Conservation (phyloP, 495 filamentous ascomycete genomes). For the Aspergillus nidulans region DNA sequence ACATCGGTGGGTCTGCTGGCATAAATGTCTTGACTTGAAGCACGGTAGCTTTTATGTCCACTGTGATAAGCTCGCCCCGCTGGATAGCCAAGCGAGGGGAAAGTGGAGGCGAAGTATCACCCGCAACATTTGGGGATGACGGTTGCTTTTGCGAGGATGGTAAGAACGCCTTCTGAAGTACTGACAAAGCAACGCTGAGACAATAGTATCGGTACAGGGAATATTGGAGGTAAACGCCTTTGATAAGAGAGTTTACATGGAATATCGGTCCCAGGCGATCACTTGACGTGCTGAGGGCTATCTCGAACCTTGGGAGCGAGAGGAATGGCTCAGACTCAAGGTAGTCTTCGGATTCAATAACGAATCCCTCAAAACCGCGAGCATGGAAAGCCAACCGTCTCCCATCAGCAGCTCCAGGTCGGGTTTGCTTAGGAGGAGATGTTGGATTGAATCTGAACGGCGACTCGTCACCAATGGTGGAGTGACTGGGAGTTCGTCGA, state of each 20-base stretch:
- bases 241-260: conserved; percentile 77
- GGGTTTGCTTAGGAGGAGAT: conserved; percentile 54
- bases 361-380: conserved; percentile 78
- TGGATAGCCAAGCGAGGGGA: conserved; percentile 28
- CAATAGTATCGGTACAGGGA: conserved; percentile 93
- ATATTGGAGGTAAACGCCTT: conserved; percentile 77
- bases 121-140: conserved; percentile 3
- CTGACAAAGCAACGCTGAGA: conserved; percentile 72
- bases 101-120: conserved; percentile 13
- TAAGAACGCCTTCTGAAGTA: conserved; percentile 71
- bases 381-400: conserved; percentile 76
- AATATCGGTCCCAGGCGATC: conserved; percentile 82
- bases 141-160: conserved; percentile 25
- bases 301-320: conserved; percentile 78
- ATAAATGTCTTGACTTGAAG: conserved; percentile 85
- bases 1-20: conserved; percentile 80
- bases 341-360: conserved; percentile 79
- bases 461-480: conserved; percentile 48
- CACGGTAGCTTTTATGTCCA: conserved; percentile 74
- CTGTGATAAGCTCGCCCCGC: conserved; percentile 63
- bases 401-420: conserved; percentile 68
- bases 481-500: conserved; percentile 54
- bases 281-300: conserved; percentile 77
- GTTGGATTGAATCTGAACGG: conserved; percentile 54
- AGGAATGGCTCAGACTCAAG: conserved; percentile 84